These are phyloP conservation scores for Colletotrichum sp. DNA, from an alignment of 2,329 filamentous ascomycete genomes.

Conservation along the genomic window DNA sequence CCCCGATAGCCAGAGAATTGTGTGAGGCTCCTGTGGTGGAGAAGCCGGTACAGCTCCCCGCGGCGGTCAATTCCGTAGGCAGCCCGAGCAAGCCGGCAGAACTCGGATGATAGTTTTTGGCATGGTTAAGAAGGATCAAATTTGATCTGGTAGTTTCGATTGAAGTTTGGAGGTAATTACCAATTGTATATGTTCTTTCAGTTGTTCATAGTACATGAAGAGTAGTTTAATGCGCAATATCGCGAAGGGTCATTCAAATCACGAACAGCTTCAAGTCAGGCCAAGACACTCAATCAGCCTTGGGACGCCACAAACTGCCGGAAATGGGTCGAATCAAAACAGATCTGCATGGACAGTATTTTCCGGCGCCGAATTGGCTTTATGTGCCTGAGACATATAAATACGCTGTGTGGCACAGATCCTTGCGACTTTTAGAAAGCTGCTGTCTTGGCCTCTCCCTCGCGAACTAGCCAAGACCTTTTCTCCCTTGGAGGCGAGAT, in stretches of 20 bases:
- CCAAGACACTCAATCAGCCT: neutral
- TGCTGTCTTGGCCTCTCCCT: neutral
- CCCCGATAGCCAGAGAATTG: neutral
- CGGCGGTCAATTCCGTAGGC: neutral
- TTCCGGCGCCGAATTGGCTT: neutral
- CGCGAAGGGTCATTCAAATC: neutral
- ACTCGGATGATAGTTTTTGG: neutral
- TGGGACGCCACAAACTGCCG: neutral
- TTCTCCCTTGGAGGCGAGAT: neutral
- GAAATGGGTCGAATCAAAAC: neutral
- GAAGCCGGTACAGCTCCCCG: neutral
- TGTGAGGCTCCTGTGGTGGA: neutral
- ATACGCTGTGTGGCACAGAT: neutral
- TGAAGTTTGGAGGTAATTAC: neutral
- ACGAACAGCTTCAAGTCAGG: neutral
- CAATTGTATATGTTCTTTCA: neutral
- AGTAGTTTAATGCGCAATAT: neutral
- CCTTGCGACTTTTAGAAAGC: neutral
- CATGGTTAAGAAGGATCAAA: neutral
- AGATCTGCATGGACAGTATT: neutral
- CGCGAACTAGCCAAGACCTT: neutral
- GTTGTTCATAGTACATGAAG: neutral
- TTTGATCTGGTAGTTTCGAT: neutral
- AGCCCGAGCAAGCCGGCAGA: conserved; percentile 5
- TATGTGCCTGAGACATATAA: neutral